Conservation (phyloP, 2,329 filamentous ascomycete species). For the Colletotrichum sidae region DNA sequence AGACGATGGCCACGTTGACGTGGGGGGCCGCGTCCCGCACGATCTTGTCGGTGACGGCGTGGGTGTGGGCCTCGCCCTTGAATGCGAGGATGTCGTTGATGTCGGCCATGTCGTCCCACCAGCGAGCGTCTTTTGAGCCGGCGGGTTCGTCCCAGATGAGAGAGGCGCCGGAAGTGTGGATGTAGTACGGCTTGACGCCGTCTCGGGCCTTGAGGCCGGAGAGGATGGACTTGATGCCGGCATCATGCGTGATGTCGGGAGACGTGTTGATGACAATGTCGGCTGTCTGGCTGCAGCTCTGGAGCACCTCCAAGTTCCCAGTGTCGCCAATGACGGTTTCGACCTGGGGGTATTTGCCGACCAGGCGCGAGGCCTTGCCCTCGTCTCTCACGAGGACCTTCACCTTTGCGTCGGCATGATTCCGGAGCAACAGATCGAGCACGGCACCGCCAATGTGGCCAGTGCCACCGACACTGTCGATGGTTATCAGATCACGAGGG, state of each 20-base stretch:
- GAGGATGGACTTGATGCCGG: slow-evolving; percentile 18
- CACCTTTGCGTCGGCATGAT: slow-evolving; percentile 14
- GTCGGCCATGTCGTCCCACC: slow-evolving; percentile 27
- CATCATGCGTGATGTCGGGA: slow-evolving; percentile 18
- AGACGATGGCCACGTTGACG: slow-evolving; percentile 27
- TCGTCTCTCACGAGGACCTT: slow-evolving; percentile 16
- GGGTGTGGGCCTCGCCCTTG: slow-evolving; percentile 25
- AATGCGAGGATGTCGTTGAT: slow-evolving; percentile 19
- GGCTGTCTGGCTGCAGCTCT: slow-evolving; percentile 7
- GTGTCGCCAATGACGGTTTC: slow-evolving; percentile 16
- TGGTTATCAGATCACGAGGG: neutral
- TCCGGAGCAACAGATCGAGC: slow-evolving; percentile 2
- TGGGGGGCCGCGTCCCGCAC: slow-evolving; percentile 11
- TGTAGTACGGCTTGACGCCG: slow-evolving; percentile 14
- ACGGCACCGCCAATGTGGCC: slow-evolving; percentile 24
- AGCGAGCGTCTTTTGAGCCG: slow-evolving; percentile 24
- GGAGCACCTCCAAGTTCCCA: slow-evolving; percentile 2
- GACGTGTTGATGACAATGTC: slow-evolving; percentile 20
- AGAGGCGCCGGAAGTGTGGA: slow-evolving; percentile 21
- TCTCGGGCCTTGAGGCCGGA: slow-evolving; percentile 17
- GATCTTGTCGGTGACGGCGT: slow-evolving; percentile 25
- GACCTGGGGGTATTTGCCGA: slow-evolving; percentile 6
- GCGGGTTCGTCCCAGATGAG: slow-evolving; percentile 29
- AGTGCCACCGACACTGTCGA: slow-evolving; percentile 11
- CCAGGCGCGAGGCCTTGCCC: slow-evolving; percentile 15